A percentile compares a stretch with the other conserved stretches of the same genome.
Evolutionary conservation across 306 rosid species (phyloP).

Genomic region (Coriaria nepalensis): DNA sequence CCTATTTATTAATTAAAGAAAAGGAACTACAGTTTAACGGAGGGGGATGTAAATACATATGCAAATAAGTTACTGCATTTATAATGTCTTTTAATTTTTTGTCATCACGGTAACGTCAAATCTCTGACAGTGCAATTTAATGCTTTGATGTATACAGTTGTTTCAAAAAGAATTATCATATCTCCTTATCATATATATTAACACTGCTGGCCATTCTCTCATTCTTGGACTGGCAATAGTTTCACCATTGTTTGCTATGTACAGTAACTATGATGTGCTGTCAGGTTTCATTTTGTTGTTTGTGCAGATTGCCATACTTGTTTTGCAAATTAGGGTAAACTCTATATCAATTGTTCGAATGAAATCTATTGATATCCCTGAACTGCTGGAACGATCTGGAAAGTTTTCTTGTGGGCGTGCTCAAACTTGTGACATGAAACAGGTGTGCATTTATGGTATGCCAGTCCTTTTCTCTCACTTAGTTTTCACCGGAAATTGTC

Average conservation of each 20-base stretch:
- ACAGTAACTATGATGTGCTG: conserved; percentile 5
- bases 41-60: too few relatives aligned
- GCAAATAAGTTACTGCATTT: too few relatives aligned
- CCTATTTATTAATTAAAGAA: too few relatives aligned
- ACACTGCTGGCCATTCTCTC: neutral
- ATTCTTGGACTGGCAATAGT: neutral
- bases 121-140: too few relatives aligned
- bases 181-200: neutral
- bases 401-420: conserved; percentile 19
- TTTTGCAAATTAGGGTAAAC: conserved; percentile 81
- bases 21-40: too few relatives aligned
- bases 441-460: conserved; percentile 35
- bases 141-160: too few relatives aligned
- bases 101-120: too few relatives aligned
- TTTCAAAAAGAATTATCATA: neutral
- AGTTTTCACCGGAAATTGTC: too few relatives aligned
- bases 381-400: conserved; percentile 24
- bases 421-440: conserved; percentile 63
- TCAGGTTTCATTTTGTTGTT: conserved; percentile 18
- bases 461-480: neutral
- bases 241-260: neutral
- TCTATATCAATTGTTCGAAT: conserved; percentile 69
- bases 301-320: conserved; percentile 53
- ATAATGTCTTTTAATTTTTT: too few relatives aligned
- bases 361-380: conserved; percentile 45